Percentiles rank a stretch among this genome's conserved stretches.
These are phyloP conservation scores for Blastobotrys elegans DNA, from an alignment of 1,139 yeast genomes.

Conservation along the genomic window DNA sequence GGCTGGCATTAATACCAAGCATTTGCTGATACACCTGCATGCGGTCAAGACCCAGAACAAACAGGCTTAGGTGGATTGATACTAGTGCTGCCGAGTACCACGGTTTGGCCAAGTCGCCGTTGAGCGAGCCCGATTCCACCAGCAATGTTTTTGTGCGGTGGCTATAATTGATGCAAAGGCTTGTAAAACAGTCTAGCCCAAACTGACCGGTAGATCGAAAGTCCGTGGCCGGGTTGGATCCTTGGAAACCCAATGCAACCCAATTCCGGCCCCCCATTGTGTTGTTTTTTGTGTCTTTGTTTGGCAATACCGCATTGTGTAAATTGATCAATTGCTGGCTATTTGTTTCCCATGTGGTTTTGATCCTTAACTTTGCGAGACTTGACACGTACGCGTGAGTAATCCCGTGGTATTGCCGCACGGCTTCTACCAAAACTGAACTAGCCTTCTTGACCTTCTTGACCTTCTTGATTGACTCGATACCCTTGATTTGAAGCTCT, in stretches of 20 bases:
- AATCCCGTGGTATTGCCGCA: not conserved
- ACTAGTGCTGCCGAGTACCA: conserved; percentile 39
- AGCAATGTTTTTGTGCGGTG: conserved; percentile 21
- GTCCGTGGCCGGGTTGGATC: conserved; percentile 36
- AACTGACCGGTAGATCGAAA: conserved; percentile 36
- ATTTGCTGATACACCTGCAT: not conserved
- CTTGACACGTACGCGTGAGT: not conserved
- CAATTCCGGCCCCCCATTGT: conserved; percentile 27
- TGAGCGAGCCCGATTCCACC: conserved; percentile 28
- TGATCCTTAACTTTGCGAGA: not conserved
- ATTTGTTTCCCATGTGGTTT: conserved; percentile 15
- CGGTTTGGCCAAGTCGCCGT: conserved; percentile 18
- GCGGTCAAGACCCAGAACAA: not conserved
- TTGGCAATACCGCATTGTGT: conserved; percentile 13
- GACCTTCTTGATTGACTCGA: not conserved
- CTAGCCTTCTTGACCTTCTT: not conserved
- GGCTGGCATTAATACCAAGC: not conserved
- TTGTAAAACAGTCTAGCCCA: conserved; percentile 28
- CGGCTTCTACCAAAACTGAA: not conserved
- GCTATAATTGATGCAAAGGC: conserved; percentile 11
- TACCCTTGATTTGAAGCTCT: not conserved
- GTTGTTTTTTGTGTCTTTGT: not conserved
- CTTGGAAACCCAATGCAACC: conserved; percentile 38
- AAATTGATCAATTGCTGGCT: conserved; percentile 12
- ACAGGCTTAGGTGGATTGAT: conserved; percentile 32